Base-by-base conservation (phyloP, 208 protist species). In the Sergeia podlipaevii region DNA sequence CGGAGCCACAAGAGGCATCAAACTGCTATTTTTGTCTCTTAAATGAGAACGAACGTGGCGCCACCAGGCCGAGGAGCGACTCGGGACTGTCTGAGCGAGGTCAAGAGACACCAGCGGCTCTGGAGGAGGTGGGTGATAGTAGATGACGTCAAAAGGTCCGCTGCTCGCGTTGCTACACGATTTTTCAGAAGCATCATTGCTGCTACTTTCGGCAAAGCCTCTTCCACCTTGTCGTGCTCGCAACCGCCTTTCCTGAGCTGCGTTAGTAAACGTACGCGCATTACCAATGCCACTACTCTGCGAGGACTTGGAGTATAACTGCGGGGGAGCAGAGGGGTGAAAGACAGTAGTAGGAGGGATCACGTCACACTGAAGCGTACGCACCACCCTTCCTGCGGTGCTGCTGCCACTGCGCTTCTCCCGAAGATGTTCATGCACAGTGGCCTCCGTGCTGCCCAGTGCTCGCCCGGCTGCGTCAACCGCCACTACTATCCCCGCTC, bases 391-490 rank as follows among this genome's bases (percentile, higher is more conserved):
- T 18, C 17, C 10, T 33, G 30, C 54, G 17, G 48, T 43, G 10
- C 37, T 45, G 27, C 48, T 42, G 3, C 52, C 29, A 44, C 74
- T 68, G 3, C 70, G 62, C 34, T 17, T 28, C 15, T 80, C 76
- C 10, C 53, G 68, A 21, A 87, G 13, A 32, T 84, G 77, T 23
- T 92, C 80, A 18, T 74, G 70, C 26, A 70, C 60, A 2, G 85
- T 87, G 17, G 77, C 57, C 69, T 92, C 77, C 4, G 78, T 74
- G 58, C 64, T 89, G 44, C 65, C 70, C 20, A 88, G 48, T 23
- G 72, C 62, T 1, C 50, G 32, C 2, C 45, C 24, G 6, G 70
- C 42, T 8, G 77, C 56, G 50, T 92, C 85, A 7, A 67, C 60
- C 7, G 75, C 80, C 15, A 85, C 32, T 20, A 92, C 62, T 15